A percentile compares a stretch with the other conserved stretches of the same genome.
phyloP scores from a whole-genome alignment of 306 rosid species.

The Inga oerstediana region DNA sequence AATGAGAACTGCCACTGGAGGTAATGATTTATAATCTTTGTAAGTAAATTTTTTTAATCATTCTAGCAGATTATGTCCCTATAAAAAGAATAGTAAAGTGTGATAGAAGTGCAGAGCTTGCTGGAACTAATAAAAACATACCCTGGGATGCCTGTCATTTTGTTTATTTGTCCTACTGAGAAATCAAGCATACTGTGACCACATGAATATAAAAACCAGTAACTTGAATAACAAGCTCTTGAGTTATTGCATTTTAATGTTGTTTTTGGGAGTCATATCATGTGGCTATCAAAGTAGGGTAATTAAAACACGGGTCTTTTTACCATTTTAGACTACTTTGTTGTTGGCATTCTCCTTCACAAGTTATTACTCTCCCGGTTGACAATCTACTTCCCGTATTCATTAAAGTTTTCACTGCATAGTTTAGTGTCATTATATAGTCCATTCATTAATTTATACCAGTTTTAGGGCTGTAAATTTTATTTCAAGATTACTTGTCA shows the following conservation, averaged over 20 bases:
- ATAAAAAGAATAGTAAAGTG: neutral
- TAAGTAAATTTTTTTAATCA: constrained; percentile 10
- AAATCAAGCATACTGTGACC: constrained; percentile 16
- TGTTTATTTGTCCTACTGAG: constrained; percentile 11
- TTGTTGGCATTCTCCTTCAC: constrained; percentile 7
- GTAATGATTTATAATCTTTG: constrained; percentile 41
- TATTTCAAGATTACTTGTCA: neutral
- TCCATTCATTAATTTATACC: constrained; percentile 19
- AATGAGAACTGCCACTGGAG: constrained; percentile 59
- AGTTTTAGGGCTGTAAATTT: constrained; percentile 8
- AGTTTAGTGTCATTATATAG: constrained; percentile 16
- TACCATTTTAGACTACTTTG: constrained; percentile 14
- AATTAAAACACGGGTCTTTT: constrained; percentile 6
- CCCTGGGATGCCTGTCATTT: neutral
- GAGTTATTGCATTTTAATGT: constrained; percentile 21
- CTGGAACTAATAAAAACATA: constrained; percentile 14
- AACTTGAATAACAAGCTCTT: neutral
- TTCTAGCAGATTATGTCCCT: neutral
- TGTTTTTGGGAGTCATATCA: constrained; percentile 13
- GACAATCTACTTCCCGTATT: constrained; percentile 3
- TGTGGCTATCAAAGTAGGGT: constrained; percentile 2
- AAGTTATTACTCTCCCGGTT: constrained; percentile 13
- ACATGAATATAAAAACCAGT: neutral
- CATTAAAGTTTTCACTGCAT: constrained; percentile 6
- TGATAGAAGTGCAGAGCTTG: neutral